Percentiles rank a stretch among this genome's conserved stretches.
phyloP scores from a whole-genome alignment of 352 stramenopile genomes.

The Globisporangium megalacanthum region DNA sequence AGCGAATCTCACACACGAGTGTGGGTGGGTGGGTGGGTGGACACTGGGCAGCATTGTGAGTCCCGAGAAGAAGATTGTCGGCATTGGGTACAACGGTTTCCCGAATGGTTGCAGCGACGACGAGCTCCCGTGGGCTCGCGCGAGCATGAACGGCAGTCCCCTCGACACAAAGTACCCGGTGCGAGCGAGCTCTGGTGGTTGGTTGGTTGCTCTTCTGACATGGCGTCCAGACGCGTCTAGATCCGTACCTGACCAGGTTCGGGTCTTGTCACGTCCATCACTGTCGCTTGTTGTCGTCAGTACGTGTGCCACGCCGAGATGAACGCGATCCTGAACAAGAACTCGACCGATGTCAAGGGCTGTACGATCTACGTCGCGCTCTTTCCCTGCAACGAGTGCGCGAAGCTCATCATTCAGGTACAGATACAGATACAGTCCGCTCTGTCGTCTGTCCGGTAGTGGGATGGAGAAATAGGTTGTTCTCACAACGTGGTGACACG shows the following conservation, averaged over 20 bases:
- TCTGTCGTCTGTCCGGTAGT: too few species aligned
- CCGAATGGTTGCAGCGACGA: slow-evolving; percentile 95
- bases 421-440: neutral
- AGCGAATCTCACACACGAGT: too few species aligned
- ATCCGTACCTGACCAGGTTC: too few species aligned
- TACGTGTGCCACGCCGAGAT: slow-evolving; percentile 99
- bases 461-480: neutral
- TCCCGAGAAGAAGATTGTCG: slow-evolving; percentile 94
- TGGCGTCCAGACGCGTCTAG: neutral
- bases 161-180: slow-evolving; percentile 96
- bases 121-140: slow-evolving; percentile 91
- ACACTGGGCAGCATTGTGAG: slow-evolving; percentile 95
- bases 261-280: too few species aligned
- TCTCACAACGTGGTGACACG: too few species aligned
- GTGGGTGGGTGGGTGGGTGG: neutral
- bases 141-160: slow-evolving; percentile 46
- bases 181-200: slow-evolving; percentile 10
- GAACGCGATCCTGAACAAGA: slow-evolving; percentile 99
- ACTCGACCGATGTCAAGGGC: slow-evolving; percentile 90
- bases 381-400: slow-evolving; percentile 99
- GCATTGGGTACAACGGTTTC: slow-evolving; percentile 99
- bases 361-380: slow-evolving; percentile 97
- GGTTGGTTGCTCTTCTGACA: neutral
- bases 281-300: slow-evolving; percentile 18
- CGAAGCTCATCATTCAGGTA: slow-evolving; percentile 98